Percentiles rank a stretch among this genome's conserved stretches.
Conservation (phyloP, 1,139 yeast species). For the Ogataea hybrid region DNA sequence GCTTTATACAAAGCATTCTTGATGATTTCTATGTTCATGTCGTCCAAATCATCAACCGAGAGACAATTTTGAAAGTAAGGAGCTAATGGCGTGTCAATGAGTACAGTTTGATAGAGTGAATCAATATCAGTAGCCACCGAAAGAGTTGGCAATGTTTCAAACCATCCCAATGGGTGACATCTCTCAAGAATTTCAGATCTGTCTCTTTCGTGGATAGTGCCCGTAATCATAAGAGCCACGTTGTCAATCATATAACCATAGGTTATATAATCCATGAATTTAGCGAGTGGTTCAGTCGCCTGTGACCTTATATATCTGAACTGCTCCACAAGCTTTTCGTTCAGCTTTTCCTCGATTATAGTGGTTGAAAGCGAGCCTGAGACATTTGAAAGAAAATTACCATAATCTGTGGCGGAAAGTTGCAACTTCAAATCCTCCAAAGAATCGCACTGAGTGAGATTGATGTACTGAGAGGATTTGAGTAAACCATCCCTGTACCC, state of each 20-base stretch:
- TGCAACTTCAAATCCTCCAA: constrained; percentile 93
- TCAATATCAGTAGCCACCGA: constrained; percentile 94
- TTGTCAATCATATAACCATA: constrained; percentile 99
- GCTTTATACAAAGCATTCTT: constrained; percentile 91
- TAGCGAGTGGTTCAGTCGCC: constrained; percentile 74
- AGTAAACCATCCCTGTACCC: constrained; percentile 89
- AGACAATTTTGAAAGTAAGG: constrained; percentile 92
- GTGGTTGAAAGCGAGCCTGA: constrained; percentile 82
- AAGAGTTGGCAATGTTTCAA: constrained; percentile 93
- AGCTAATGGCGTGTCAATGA: constrained; percentile 96
- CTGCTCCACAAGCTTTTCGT: constrained; percentile 73
- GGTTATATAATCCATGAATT: constrained; percentile 86
- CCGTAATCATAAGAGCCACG: constrained; percentile 93
- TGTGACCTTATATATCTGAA: constrained; percentile 84
- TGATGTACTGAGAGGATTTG: constrained; percentile 75
- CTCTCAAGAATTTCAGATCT: constrained; percentile 80
- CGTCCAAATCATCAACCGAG: constrained; percentile 93
- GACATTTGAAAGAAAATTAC: constrained; percentile 80
- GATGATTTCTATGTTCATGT: constrained; percentile 90
- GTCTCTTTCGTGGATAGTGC: constrained; percentile 94
- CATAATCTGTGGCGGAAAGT: constrained; percentile 93
- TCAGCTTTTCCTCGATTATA: constrained; percentile 75
- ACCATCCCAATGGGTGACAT: constrained; percentile 98
- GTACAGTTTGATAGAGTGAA: constrained; percentile 87
- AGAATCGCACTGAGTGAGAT: constrained; percentile 93